Evolutionary conservation across 2,329 filamentous ascomycete species (phyloP), one percentile per base, ranked within the genome.

Genomic region (Corniculantispora saksenae): DNA sequence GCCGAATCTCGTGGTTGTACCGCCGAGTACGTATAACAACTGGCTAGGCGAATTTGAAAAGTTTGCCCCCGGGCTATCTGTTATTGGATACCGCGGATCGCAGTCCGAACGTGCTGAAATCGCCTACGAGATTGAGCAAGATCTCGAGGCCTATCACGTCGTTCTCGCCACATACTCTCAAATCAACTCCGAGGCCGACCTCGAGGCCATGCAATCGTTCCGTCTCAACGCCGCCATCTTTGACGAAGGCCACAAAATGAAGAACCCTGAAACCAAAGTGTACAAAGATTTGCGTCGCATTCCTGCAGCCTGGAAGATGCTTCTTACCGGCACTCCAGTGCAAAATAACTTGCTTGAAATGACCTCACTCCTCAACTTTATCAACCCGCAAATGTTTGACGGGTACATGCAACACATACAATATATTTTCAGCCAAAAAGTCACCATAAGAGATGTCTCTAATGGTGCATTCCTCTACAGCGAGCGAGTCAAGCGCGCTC

Each of bases 311-410:
- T 97, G 95, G 84, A 89, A 93, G 67, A 85, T 99, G 59, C 83
- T 99, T 4, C 85, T 99, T 12, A 80, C 79, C 15, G 77, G 77
- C 50, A 99, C 95, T 0, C 95, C 95, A 0, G 84, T 99, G 2
- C 92, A 96, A 76, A 96, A 99, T 79, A 98, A 98, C 75, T 82
- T 99, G 23, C 90, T 94, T 73, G 95, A 99, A 78, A 87, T 99
- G 72, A 90, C 93, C 48, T 91, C 93, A 2, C 86, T 99, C 17
- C 85, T 99, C 15, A 92, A 90, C n/a, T 98, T 99, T 74, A 93
- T 99, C 72, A 90, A 98, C 77, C 95, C 95, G 0, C 80, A 86
- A 9, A 85, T 98, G 43, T 99, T 99, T 75, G 82, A 86, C 12
- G 86, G 89, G 43, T 88, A 90, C 68, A 88, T 91, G 71, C 89